Evolutionary conservation across 495 filamentous ascomycete species (phyloP), one percentile per base, ranked within the genome.

Genomic region (Lophiotrema nucula): DNA sequence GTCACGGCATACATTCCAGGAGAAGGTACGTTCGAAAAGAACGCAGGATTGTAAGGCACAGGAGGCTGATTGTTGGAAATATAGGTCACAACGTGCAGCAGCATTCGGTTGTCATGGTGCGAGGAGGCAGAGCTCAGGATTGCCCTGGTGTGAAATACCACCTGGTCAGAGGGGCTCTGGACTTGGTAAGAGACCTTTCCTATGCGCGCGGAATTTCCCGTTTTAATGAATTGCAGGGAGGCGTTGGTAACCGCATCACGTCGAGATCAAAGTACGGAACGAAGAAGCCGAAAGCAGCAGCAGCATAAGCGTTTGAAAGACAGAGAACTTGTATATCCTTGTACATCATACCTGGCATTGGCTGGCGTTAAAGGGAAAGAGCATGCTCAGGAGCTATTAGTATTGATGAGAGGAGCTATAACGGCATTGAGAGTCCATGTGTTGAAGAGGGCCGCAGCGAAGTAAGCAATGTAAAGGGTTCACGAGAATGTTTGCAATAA

Each of bases 71-170:
- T n/a, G n/a, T n/a, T n/a, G n/a, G n/a, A 15, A 35, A 35, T 13
- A 21, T 68, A 86, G 85, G 93, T 27, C 93, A 98, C 77, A 98
- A 97, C 77, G 89, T 96, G 61, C 92, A 96, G 79, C 93, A 97
- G 81, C 93, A 99, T 79, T 90, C 87, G 69, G 93, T 98, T 27
- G 93, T 98, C 47, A 77, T 97, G 58, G 91, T 97, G 12, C 80
- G 93, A 55, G 93, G 93, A 43, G 93, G 93, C 15, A 76, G 93
- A 64, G 82, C 81, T 44, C 93, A 97, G 82, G 93, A 99, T 86
- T 97, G 92, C 77, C 93, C 93, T 51, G 93, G 93, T 82, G 93
- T 99, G 75, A 87, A 90, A 66, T 99, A 99, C 71, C 86, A 91
- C 70, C 76, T 96, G 65, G 88, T 99, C 38, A 79, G 93, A 66